phyloP scores from a whole-genome alignment of 2,329 filamentous ascomycete genomes.

The Epichloe amarillans region DNA sequence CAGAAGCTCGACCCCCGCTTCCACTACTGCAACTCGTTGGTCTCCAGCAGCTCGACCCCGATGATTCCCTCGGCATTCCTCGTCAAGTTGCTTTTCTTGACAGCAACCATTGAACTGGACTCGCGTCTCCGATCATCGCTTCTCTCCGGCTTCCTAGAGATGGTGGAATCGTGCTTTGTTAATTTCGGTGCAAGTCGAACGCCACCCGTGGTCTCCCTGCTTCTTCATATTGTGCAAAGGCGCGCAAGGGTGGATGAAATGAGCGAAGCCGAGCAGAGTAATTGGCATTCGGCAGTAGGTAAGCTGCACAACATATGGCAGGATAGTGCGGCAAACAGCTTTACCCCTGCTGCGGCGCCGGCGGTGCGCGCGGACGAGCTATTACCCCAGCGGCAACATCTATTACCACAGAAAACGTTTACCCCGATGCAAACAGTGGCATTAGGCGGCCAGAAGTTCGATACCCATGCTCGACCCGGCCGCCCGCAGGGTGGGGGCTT shows the following conservation, averaged over 20 bases:
- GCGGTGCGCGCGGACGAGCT: background rate
- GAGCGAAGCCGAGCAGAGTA: conserved; percentile 19
- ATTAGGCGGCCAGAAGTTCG: background rate
- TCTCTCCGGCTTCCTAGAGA: conserved; percentile 23
- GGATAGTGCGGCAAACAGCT: background rate
- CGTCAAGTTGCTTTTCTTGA: conserved; percentile 24
- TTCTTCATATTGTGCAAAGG: conserved; percentile 23
- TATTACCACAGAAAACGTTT: background rate
- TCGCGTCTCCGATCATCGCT: conserved; percentile 21
- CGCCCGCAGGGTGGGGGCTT: background rate
- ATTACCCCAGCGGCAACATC: background rate
- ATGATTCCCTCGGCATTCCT: conserved; percentile 22
- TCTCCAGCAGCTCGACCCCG: conserved; percentile 21
- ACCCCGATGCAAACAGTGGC: background rate
- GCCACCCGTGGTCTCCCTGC: conserved; percentile 18
- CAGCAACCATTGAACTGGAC: conserved; percentile 21
- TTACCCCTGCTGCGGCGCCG: background rate
- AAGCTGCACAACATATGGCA: conserved; percentile 11
- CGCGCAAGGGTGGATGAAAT: conserved; percentile 16
- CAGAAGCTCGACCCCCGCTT: conserved; percentile 21
- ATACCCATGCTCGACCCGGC: background rate
- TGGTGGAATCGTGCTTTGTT: conserved; percentile 19
- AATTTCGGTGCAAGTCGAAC: conserved; percentile 21
- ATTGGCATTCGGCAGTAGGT: conserved; percentile 18
- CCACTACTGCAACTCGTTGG: conserved; percentile 25